Base-by-base conservation (phyloP, 2,329 filamentous ascomycete species). In the Colletotrichum liriopes region DNA sequence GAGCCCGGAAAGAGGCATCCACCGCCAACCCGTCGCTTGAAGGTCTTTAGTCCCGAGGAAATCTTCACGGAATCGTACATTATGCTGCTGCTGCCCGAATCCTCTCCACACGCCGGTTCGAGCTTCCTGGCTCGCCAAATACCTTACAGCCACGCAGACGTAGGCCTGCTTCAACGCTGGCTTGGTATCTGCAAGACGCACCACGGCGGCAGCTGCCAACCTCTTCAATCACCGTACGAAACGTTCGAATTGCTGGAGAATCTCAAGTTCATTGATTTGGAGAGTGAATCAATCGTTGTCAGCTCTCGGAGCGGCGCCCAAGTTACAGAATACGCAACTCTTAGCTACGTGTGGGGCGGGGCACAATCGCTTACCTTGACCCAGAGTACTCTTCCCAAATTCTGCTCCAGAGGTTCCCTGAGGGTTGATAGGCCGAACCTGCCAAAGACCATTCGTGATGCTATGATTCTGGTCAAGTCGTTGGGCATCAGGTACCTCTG, bases 251-350 rank as follows among this genome's bases (percentile, higher is more conserved):
- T 58, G n/a, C n/a, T 58, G 7, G 55, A 29, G 37, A 16, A 16
- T 39, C 55, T 58, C 55, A 58, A 41, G 55, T 58, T 58, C n/a
- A 29, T 58, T 39, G 55, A 58, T n/a, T 41, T 58, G 55, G n/a
- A 41, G 1, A 23, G 29, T 5, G 37, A 58, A 18, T 23, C 35
- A 8, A 16, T 58, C 55, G 12, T 41, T 39, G 12, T 39, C 35
- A 58, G 55, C 37, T 23, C 37, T 39, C 7, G n/a, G 16, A 39
- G 37, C 35, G 55, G n/a, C 14, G 7, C 12, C 26, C 35, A 18
- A 39, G 12, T 58, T 9, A 58, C 37, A 12, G 37, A 58, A 11
- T 58, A 41, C 55, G 55, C 55, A 39, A 58, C 37, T 29, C 55
- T 58, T 23, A 58, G 37, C n/a, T 58, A 58, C n/a, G 55, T 58